Percentiles rank a stretch among this genome's conserved stretches.
These are phyloP conservation scores for Picochlorum sp. DNA, from an alignment of 139 green algal genomes.

Conservation along the genomic window DNA sequence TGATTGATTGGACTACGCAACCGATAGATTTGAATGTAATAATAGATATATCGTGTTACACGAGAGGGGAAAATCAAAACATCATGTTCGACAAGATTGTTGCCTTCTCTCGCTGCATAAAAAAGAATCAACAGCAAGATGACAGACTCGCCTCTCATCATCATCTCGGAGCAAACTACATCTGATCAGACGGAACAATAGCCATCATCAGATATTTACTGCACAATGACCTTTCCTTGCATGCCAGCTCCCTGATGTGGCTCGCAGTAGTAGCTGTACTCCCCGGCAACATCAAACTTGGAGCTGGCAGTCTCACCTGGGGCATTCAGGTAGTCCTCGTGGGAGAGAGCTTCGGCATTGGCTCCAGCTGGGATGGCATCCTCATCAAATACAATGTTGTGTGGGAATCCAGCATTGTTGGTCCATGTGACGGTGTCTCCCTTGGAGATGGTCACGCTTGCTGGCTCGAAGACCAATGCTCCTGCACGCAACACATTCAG, in stretches of 20 bases:
- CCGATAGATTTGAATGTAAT: no score
- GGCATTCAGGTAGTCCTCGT: conserved; percentile 84
- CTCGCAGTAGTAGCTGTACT: conserved; percentile 92
- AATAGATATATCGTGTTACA: no score
- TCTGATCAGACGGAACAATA: neutral
- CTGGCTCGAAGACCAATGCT: conserved; percentile 39
- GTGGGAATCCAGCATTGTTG: conserved; percentile 73
- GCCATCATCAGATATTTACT: neutral
- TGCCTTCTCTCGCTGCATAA: neutral
- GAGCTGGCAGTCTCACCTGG: conserved; percentile 64
- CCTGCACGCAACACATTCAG: conserved; percentile 9
- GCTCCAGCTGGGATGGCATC: conserved; percentile 42
- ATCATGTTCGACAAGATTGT: no score
- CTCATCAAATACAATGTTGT: conserved; percentile 88
- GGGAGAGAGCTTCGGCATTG: conserved; percentile 72
- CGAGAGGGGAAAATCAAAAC: no score
- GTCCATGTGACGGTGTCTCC: conserved; percentile 73
- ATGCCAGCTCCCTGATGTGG: conserved; percentile 91
- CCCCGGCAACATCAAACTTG: conserved; percentile 61
- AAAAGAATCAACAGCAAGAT: neutral
- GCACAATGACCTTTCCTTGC: conserved; percentile 17
- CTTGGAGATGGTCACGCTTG: conserved; percentile 44
- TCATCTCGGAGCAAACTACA: no score
- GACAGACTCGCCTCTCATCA: neutral
- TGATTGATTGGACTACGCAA: no score